Evolutionary conservation across 257 asterid species (phyloP), one percentile per base, ranked within the genome.

Genomic region (Solanum tacnaense): DNA sequence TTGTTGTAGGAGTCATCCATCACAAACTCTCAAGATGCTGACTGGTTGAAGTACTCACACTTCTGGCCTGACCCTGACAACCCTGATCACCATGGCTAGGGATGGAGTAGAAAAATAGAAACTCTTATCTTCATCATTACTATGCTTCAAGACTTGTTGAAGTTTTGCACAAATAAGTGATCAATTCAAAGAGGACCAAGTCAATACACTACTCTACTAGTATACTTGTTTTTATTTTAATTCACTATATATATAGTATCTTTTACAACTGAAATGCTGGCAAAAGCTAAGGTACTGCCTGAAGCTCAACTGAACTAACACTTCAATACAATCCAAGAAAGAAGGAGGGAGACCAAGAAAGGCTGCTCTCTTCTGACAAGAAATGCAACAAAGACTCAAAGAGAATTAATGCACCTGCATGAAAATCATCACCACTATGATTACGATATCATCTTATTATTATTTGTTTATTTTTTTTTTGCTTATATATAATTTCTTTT

Each of bases 1-100:
- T 82, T 82, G 49, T 87, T 92, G 96, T 96, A 96, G 99, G 98
- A 72, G 70, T 91, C 98, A 68, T 89, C 98, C 5, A 92, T 94
- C 86, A 91, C 91, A 75, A 94, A 92, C 90, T 92, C 90, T 70
- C 99, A 97, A 84, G 99, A 95, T 78, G 90, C 99, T 86, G 99
- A 96, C 85, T 97, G 99, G 99, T 83, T 97, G 94, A 97, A 96
- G 93, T 97, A 94, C 92, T 93, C 98, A 65, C 92, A 89, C n/a
- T 97, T 96, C 92, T 97, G 99, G 99, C 95, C 94, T 56, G 98
- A 97, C 86, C 98, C 99, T 72, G 96, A 94, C 93, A 96, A 95
- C 93, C 98, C 93, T 87, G 98, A 94, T 94, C 99, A 97, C 91
- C 98, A 96, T 91, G 98, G 97, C 90, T 93, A 93, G 92, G 52